Evolutionary conservation across 305 asterid genomes (phyloP).

Genomic region (Fraxinus nigra): DNA sequence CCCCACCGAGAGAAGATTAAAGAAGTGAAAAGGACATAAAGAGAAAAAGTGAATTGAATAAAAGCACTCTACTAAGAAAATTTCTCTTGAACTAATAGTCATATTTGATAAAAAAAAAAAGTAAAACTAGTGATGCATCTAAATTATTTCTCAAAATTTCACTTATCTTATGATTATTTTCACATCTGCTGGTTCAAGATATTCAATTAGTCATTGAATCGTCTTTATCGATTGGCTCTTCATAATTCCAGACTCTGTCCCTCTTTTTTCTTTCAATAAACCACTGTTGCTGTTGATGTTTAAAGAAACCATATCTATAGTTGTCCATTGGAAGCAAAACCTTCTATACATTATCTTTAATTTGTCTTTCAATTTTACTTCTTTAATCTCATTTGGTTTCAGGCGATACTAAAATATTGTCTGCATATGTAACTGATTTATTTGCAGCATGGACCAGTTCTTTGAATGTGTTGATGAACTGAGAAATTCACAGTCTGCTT

Average conservation of each 20-base stretch:
- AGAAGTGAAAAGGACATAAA: neutral
- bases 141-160: slow-evolving; percentile 12
- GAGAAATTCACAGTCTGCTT: slow-evolving; percentile 88
- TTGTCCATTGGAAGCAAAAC: slow-evolving; percentile 11
- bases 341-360: neutral
- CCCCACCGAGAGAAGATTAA: neutral
- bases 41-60: neutral
- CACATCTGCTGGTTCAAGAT: slow-evolving; percentile 8
- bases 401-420: slow-evolving; percentile 23
- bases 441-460: slow-evolving; percentile 93
- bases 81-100: neutral
- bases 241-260: slow-evolving; percentile 11
- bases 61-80: neutral
- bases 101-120: neutral
- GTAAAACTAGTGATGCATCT: slow-evolving; percentile 3
- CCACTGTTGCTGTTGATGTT: slow-evolving; percentile 13
- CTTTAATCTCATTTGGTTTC: neutral
- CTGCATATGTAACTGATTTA: slow-evolving; percentile 17
- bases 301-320: slow-evolving; percentile 14
- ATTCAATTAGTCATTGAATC: slow-evolving; percentile 19
- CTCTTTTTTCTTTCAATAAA: slow-evolving; percentile 7
- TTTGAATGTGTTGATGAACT: slow-evolving; percentile 95
- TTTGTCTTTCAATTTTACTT: neutral
- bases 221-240: slow-evolving; percentile 5
- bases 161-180: slow-evolving; percentile 15